These are phyloP conservation scores for Microcos paniculata DNA, from an alignment of 345 rosid genomes.

Conservation along the genomic window DNA sequence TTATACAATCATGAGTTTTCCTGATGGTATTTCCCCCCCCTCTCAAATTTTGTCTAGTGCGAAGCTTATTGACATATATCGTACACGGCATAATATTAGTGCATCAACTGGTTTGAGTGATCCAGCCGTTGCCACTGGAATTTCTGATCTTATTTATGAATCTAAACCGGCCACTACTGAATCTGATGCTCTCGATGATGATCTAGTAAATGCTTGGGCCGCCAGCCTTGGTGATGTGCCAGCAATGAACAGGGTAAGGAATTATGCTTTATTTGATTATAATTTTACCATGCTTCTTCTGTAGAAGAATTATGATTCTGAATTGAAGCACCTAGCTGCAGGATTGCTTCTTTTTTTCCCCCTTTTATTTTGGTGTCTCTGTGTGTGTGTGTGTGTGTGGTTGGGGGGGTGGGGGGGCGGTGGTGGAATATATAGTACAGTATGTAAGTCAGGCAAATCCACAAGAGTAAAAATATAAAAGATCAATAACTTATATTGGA, in stretches of 20 bases:
- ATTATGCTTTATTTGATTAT: neutral
- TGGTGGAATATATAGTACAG: neutral
- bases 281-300: slow-evolving; percentile 20
- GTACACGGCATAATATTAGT: slow-evolving; percentile 85
- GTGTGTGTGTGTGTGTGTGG: too few species aligned
- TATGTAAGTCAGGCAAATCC: neutral
- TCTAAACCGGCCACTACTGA: slow-evolving; percentile 67
- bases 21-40: neutral
- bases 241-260: slow-evolving; percentile 87
- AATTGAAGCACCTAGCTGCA: neutral
- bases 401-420: neutral
- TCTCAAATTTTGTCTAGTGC: slow-evolving; percentile 47
- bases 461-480: neutral
- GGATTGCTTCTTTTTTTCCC: too few species aligned
- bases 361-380: too few species aligned
- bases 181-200: slow-evolving; percentile 85
- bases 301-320: neutral
- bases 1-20: neutral
- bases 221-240: slow-evolving; percentile 98
- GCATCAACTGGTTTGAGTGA: slow-evolving; percentile 81
- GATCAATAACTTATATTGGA: neutral
- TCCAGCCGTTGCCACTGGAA: slow-evolving; percentile 95
- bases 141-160: slow-evolving; percentile 89
- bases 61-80: slow-evolving; percentile 81
- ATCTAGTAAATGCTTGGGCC: slow-evolving; percentile 99